Conservation (phyloP, 208 protist genomes). For the Acanthamoeba lugdunensis region DNA sequence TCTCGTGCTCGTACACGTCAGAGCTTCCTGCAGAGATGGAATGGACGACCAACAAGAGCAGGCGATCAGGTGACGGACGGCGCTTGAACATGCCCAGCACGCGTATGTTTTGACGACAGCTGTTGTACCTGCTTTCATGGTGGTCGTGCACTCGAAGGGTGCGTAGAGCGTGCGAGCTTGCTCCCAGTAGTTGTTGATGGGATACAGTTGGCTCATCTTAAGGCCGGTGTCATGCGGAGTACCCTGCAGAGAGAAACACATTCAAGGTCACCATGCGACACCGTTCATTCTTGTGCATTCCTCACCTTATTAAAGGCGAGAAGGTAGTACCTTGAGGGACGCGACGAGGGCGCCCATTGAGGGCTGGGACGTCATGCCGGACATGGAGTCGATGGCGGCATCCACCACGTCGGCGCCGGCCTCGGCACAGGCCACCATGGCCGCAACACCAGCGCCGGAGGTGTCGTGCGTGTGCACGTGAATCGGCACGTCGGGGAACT, state of each 20-base stretch:
- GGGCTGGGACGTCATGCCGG: slow-evolving; percentile 90
- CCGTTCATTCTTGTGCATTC: neutral
- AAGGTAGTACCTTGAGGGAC: slow-evolving; percentile 73
- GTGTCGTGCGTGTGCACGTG: slow-evolving; percentile 95
- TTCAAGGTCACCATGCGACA: no score
- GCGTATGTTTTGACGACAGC: neutral
- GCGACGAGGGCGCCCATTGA: slow-evolving; percentile 88
- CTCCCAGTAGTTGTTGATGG: slow-evolving; percentile 80
- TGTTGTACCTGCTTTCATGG: slow-evolving; percentile 78
- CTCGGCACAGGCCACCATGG: slow-evolving; percentile 86
- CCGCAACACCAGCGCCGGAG: slow-evolving; percentile 87
- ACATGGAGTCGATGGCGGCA: slow-evolving; percentile 89
- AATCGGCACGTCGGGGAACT: slow-evolving; percentile 90
- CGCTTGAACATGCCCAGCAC: no score
- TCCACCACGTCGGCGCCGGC: slow-evolving; percentile 91
- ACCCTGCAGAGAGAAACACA: neutral
- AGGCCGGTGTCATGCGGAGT: slow-evolving; percentile 78
- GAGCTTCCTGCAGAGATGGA: slow-evolving; percentile 68
- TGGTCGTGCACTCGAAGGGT: slow-evolving; percentile 84
- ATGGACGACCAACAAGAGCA: neutral
- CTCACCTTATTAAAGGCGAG: neutral
- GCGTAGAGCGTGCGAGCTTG: slow-evolving; percentile 83
- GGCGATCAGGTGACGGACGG: no score
- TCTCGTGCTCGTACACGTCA: slow-evolving; percentile 87
- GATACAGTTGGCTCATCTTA: slow-evolving; percentile 75